phyloP scores from a whole-genome alignment of 1,139 yeast genomes.

The Blastobotrys persicus region DNA sequence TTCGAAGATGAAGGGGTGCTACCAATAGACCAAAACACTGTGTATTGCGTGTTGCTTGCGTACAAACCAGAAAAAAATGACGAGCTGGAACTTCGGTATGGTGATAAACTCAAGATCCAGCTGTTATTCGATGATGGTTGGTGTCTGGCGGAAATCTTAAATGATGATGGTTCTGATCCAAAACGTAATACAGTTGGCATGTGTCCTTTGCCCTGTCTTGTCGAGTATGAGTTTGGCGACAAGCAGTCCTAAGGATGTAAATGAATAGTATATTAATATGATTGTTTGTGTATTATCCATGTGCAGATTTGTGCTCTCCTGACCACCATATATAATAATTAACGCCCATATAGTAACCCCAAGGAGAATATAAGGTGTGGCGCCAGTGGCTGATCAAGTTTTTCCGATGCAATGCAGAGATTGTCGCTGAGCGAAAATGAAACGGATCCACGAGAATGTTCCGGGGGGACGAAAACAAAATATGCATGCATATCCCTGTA shows the following conservation, averaged over 20 bases:
- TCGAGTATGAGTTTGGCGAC: conserved; percentile 1
- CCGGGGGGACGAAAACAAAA: not conserved
- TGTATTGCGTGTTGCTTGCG: conserved; percentile 29
- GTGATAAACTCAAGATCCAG: conserved; percentile 34
- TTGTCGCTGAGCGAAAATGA: not conserved
- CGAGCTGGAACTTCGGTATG: conserved; percentile 35
- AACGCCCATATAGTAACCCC: no score
- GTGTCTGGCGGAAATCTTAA: conserved; percentile 32
- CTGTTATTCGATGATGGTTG: conserved; percentile 42
- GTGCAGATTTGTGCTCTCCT: no score
- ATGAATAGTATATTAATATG: no score
- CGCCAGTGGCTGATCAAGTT: not conserved
- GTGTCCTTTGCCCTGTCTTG: conserved; percentile 34
- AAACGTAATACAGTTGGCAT: conserved; percentile 28
- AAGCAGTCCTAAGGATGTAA: not conserved
- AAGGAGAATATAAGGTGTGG: not conserved
- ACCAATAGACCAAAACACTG: conserved; percentile 9
- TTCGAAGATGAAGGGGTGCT: not conserved
- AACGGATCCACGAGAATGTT: not conserved
- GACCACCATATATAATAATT: no score
- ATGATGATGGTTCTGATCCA: conserved; percentile 17
- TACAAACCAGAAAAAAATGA: conserved; percentile 38
- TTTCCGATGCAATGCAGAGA: not conserved
- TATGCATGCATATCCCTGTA: not conserved
- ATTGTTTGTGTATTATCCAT: no score